Base-by-base conservation (phyloP, 495 filamentous ascomycete species). In the Tuber melanosporum region DNA sequence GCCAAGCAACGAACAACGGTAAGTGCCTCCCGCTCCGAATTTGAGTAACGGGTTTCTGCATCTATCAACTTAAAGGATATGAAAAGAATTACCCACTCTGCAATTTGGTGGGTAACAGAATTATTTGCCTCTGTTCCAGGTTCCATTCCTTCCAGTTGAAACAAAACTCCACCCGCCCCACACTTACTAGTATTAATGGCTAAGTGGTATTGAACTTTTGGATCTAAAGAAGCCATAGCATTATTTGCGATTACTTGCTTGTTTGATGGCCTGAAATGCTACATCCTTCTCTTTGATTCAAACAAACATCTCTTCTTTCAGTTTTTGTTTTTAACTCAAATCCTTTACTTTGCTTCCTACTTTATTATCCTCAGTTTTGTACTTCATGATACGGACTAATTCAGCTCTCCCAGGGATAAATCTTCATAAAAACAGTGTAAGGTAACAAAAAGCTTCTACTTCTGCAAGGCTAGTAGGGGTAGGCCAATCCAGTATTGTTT, bases 41-140 rank as follows among this genome's bases (percentile, higher is more conserved):
- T 76, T 4, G 5, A n/a, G 45, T 76, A 77, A 0, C 26, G 7
- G 0, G 20, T 44, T 71, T 78, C 69, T 0, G 44, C 52, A 6
- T 42, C 39, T 0, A 0, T 1, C 20, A 45, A 62, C 5, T 8
- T 12, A 15, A 71, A 43, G 0, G 76, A 75, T 6, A 78, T 71
- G 39, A 45, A 76, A 17, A 49, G 7, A 39, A 76, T 49, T 2
- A 76, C 41, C 0, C 32, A 12, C 19, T 73, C 46, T 17, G 17
- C 43, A 22, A 0, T 3, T 22, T 10, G 0, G 19, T 41, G 20
- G 1, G 12, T 0, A 22, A 14, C 0, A 0, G 3, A n/a, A 46
- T n/a, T 26, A 0, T 22, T 26, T 8, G 19, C 32, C 3, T 36
- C 36, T 14, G 32, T 26, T 2, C 52, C n/a, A 1, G 22, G 3